Base-by-base conservation (phyloP, 331 rosid genomes). In the Quercus tomentella region DNA sequence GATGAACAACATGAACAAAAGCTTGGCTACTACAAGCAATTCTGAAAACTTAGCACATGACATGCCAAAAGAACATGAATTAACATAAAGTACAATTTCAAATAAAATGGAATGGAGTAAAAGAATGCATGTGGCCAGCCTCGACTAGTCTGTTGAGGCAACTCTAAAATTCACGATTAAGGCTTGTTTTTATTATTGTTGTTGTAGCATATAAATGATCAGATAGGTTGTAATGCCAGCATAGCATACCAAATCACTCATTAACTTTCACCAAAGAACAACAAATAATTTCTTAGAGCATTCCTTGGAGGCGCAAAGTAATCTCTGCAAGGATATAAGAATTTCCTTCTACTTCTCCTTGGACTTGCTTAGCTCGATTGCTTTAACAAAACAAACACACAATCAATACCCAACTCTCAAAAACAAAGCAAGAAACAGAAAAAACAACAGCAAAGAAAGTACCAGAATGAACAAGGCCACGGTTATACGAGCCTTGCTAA, bases 391-490 rank as follows among this genome's bases (percentile, higher is more conserved):
- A 25, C 45, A 43, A 5, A 52, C 5, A 20, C 21, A 17, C 2
- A 17, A 26, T 49, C 12, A 16, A 25, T 30, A 43, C 14, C 18
- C 41, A 52, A 10, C n/a, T n/a, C 28, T 35, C 6, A 60, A 25
- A 1, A 51, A 28, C 2, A 25, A 28, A 1, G 9, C 14, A 1
- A 4, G 58, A 0, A 33, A 33, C 7, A 33, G 6, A 5, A 33
- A 51, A 23, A 25, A 1, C 2, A n/a, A 4, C 20, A 70, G 22
- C 7, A 3, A 56, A 5, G 4, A 26, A 23, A 21, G 54, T n/a
- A 80, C 89, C 87, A 11, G 85, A 77, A 62, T 79, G 81, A 67
- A 89, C 68, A 30, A 91, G 89, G 69, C 93, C 89, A 16, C 82
- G 45, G 10, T 89, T 54, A 78, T 41, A 87, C 14, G 96, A 91